Conservation (phyloP, 2,329 filamentous ascomycete genomes). For the Fusarium buxicola region DNA sequence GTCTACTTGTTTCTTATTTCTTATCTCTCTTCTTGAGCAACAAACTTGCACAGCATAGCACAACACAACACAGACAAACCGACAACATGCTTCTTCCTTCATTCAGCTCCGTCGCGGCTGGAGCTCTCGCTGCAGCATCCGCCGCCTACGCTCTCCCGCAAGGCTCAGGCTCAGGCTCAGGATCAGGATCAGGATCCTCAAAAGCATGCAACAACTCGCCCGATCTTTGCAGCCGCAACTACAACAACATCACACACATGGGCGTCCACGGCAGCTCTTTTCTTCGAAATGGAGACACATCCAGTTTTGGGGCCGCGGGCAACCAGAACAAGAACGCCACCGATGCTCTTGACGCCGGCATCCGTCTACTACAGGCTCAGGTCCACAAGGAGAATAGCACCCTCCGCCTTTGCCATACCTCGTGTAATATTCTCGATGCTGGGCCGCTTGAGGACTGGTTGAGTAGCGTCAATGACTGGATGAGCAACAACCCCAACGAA, state of each 20-base stretch:
- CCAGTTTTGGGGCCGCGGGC: slow-evolving; percentile 69
- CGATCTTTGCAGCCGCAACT: slow-evolving; percentile 74
- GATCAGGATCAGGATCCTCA: slow-evolving; percentile 32
- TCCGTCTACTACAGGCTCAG: slow-evolving; percentile 78
- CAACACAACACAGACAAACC: neutral
- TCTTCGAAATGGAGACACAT: slow-evolving; percentile 69
- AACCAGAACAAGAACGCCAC: slow-evolving; percentile 83
- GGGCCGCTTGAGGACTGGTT: slow-evolving; percentile 75
- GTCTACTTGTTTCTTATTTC: neutral
- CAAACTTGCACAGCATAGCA: too few relatives aligned
- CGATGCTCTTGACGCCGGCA: slow-evolving; percentile 74
- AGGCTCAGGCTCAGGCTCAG: slow-evolving; percentile 32
- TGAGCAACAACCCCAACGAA: slow-evolving; percentile 76
- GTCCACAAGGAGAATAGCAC: slow-evolving; percentile 71
- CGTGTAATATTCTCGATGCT: slow-evolving; percentile 75
- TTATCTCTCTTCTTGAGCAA: neutral
- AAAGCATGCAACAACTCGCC: slow-evolving; percentile 85
- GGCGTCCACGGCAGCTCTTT: slow-evolving; percentile 82
- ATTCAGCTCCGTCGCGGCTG: slow-evolving; percentile 35
- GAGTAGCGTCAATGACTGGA: slow-evolving; percentile 72
- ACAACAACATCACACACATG: slow-evolving; percentile 82
- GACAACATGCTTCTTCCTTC: slow-evolving; percentile 41
- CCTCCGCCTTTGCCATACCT: slow-evolving; percentile 77
- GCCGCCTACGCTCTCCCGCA: slow-evolving; percentile 45
- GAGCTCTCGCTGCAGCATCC: slow-evolving; percentile 38